Evolutionary conservation across 1,139 yeast species (phyloP).

Genomic region (Hansenula sp.): DNA sequence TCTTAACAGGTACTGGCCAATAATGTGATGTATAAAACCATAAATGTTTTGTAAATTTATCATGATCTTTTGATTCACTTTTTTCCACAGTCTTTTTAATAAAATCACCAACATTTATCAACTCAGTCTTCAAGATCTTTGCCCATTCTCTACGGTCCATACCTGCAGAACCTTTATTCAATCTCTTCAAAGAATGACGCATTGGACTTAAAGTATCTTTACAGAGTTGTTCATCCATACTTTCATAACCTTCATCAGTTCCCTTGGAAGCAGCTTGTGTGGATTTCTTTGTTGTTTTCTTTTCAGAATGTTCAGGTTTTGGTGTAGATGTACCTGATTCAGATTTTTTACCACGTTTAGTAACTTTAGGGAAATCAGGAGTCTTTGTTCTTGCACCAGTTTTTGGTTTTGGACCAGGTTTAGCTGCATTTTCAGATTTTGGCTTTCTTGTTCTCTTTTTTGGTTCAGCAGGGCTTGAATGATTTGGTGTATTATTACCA

Average conservation of each 20-base stretch:
- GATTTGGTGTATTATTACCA: constrained; percentile 20
- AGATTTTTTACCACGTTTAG: constrained; percentile 7
- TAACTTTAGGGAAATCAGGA: background rate
- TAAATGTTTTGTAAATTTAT: constrained; percentile 56
- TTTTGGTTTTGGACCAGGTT: constrained; percentile 6
- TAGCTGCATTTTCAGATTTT: constrained; percentile 13
- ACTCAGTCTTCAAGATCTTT: constrained; percentile 62
- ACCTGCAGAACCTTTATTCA: constrained; percentile 79
- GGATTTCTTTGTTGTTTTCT: constrained; percentile 3
- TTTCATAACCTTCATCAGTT: constrained; percentile 59
- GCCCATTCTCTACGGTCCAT: constrained; percentile 87
- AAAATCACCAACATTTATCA: constrained; percentile 75
- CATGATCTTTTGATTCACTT: constrained; percentile 26
- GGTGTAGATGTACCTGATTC: constrained; percentile 3
- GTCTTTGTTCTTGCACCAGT: constrained; percentile 5
- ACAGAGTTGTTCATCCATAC: constrained; percentile 77
- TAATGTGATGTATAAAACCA: constrained; percentile 90
- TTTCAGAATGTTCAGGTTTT: constrained; percentile 5
- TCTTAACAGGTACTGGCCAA: constrained; percentile 93
- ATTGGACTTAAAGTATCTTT: constrained; percentile 67
- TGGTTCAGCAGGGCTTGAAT: constrained; percentile 18
- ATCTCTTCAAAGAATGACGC: constrained; percentile 63
- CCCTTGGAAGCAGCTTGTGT: constrained; percentile 6
- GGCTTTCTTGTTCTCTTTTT: constrained; percentile 20
- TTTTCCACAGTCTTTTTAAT: constrained; percentile 38